phyloP scores from a whole-genome alignment of 352 stramenopile species.

The Phytophthora macrochlamydospora region DNA sequence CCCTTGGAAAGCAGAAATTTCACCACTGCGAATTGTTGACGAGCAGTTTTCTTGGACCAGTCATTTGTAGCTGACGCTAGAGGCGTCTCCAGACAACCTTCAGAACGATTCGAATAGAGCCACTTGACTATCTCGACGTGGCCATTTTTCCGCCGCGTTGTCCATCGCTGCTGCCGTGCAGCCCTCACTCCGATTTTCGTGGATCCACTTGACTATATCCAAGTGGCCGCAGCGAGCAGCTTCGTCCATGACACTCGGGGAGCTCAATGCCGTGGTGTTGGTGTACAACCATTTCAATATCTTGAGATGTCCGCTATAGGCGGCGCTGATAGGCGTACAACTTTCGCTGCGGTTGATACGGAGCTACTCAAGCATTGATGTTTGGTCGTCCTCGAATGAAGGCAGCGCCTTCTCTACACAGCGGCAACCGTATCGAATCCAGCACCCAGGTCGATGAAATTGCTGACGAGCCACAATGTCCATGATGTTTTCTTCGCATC shows the following conservation, averaged over 20 bases:
- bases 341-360: neutral
- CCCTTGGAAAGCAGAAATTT: too few species aligned
- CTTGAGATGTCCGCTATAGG: neutral
- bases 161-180: slow-evolving; percentile 6
- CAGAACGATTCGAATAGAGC: neutral
- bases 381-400: neutral
- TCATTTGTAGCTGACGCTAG: too few species aligned
- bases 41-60: too few species aligned
- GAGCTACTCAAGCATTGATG: neutral
- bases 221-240: neutral
- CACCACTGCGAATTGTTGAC: too few species aligned
- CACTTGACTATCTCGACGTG: neutral
- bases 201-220: neutral
- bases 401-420: neutral
- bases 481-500: slow-evolving; percentile 1
- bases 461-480: neutral
- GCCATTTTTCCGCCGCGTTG: neutral
- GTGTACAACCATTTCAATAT: neutral
- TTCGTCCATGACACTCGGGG: neutral
- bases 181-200: slow-evolving; percentile 8
- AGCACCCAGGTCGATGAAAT: neutral
- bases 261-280: neutral
- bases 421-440: neutral
- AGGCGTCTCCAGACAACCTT: neutral
- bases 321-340: neutral